Evolutionary conservation across 768 basidiomycete species (phyloP).

Genomic region (Cystobasidiopsis lactophilus): DNA sequence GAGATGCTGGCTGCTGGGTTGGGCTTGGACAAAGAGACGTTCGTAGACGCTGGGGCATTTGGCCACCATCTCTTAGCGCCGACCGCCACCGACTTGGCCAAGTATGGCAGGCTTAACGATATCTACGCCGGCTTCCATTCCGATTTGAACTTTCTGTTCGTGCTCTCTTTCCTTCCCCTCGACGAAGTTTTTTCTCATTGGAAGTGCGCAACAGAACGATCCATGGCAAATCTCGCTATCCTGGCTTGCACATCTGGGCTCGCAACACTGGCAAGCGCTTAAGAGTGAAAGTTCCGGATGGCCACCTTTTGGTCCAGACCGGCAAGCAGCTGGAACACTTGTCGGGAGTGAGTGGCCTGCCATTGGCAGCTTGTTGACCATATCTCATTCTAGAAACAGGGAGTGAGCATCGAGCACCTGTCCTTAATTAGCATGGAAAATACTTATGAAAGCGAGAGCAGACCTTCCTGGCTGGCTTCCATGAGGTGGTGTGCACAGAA

Average conservation of each 20-base stretch:
- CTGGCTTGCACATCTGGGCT: slow-evolving; percentile 83
- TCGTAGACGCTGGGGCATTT: slow-evolving; percentile 59
- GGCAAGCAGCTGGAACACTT: slow-evolving; percentile 66
- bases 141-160: background rate
- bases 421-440: too few relatives aligned
- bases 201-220: slow-evolving; percentile 90
- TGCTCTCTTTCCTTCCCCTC: background rate
- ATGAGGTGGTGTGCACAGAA: slow-evolving; percentile 80
- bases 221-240: slow-evolving; percentile 63
- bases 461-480: slow-evolving; percentile 73
- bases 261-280: slow-evolving; percentile 80
- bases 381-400: too few relatives aligned
- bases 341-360: too few relatives aligned
- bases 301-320: slow-evolving; percentile 73
- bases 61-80: slow-evolving; percentile 87
- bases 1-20: slow-evolving; percentile 73
- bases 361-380: too few relatives aligned
- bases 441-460: too few relatives aligned
- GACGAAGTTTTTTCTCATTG: background rate
- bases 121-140: slow-evolving; percentile 88
- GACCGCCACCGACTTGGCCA: slow-evolving; percentile 69
- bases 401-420: too few relatives aligned
- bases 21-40: slow-evolving; percentile 38
- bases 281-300: slow-evolving; percentile 60
- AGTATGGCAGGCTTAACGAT: slow-evolving; percentile 53